Conservation (phyloP, 2,329 filamentous ascomycete genomes). For the Aspergillus chevalieri region DNA sequence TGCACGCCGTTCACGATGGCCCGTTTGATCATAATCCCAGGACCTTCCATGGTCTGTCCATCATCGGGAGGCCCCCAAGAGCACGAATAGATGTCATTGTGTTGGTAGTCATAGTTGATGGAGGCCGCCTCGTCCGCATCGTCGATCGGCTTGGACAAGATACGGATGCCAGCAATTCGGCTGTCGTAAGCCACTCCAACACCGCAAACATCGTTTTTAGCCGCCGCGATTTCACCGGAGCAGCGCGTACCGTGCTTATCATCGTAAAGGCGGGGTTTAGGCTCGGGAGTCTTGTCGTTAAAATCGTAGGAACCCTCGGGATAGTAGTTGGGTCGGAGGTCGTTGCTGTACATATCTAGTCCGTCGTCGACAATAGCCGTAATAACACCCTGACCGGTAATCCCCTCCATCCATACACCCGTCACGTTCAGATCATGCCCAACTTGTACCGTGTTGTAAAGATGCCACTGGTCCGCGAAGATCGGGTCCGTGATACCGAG, state of each 20-base stretch:
- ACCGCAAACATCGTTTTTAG: slow-evolving; percentile 86
- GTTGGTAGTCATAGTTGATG: slow-evolving; percentile 84
- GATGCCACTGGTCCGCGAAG: slow-evolving; percentile 91
- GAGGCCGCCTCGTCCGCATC: slow-evolving; percentile 89
- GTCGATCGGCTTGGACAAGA: slow-evolving; percentile 81
- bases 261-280: slow-evolving; percentile 73
- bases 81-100: slow-evolving; percentile 97
- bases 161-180: slow-evolving; percentile 84
- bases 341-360: slow-evolving; percentile 88
- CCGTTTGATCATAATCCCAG: slow-evolving; percentile 76
- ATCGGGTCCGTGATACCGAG: slow-evolving; percentile 84
- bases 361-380: slow-evolving; percentile 96
- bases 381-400: slow-evolving; percentile 82
- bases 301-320: slow-evolving; percentile 91
- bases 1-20: slow-evolving; percentile 92
- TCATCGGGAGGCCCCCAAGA: slow-evolving; percentile 97
- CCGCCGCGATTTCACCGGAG: slow-evolving; percentile 87
- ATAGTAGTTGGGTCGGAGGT: slow-evolving; percentile 91
- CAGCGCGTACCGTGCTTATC: slow-evolving; percentile 91
- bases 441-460: slow-evolving; percentile 72
- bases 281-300: slow-evolving; percentile 75
- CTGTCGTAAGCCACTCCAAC: slow-evolving; percentile 94
- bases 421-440: slow-evolving; percentile 97
- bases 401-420: slow-evolving; percentile 80
- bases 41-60: slow-evolving; percentile 87